A percentile compares a stretch with the other conserved stretches of the same genome.
Conservation (phyloP, 495 filamentous ascomycete species). For the Aspergillus ellipticus region DNA sequence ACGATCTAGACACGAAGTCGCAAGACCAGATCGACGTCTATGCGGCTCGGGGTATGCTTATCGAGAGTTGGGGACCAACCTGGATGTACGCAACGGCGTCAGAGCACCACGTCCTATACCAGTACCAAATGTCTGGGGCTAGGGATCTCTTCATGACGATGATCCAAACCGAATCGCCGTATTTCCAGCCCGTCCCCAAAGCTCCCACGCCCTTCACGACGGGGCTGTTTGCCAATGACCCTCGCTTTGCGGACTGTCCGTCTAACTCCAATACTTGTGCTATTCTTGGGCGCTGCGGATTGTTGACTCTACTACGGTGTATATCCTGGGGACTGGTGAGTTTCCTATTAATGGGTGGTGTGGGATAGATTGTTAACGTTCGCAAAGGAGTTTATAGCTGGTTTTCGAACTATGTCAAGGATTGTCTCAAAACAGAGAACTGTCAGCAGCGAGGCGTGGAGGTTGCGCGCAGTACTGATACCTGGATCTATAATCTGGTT, state of each 20-base stretch:
- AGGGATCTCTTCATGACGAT: constrained; percentile 63
- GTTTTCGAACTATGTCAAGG: constrained; percentile 50
- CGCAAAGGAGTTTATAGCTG: constrained; percentile 52
- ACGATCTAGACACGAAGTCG: constrained; percentile 53
- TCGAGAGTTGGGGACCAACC: constrained; percentile 46
- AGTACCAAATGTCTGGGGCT: constrained; percentile 68
- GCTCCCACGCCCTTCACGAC: constrained; percentile 52
- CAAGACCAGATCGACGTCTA: constrained; percentile 58
- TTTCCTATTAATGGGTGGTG: too few species aligned
- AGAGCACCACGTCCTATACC: constrained; percentile 70
- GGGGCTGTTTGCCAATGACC: constrained; percentile 46
- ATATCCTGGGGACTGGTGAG: constrained; percentile 56
- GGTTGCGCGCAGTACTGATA: constrained; percentile 34
- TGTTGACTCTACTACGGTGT: constrained; percentile 50
- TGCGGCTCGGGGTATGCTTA: constrained; percentile 56
- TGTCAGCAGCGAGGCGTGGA: constrained; percentile 32
- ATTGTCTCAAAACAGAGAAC: constrained; percentile 30
- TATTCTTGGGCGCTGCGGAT: constrained; percentile 64
- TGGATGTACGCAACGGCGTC: constrained; percentile 67
- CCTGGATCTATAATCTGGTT: constrained; percentile 67
- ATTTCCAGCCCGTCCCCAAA: constrained; percentile 60
- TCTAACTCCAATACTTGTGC: constrained; percentile 42
- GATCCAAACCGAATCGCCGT: constrained; percentile 76
- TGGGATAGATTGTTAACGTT: neutral
- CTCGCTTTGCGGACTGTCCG: constrained; percentile 46